Evolutionary conservation across 805 yeast species (phyloP).

Genomic region (Teunomyces atbi): DNA sequence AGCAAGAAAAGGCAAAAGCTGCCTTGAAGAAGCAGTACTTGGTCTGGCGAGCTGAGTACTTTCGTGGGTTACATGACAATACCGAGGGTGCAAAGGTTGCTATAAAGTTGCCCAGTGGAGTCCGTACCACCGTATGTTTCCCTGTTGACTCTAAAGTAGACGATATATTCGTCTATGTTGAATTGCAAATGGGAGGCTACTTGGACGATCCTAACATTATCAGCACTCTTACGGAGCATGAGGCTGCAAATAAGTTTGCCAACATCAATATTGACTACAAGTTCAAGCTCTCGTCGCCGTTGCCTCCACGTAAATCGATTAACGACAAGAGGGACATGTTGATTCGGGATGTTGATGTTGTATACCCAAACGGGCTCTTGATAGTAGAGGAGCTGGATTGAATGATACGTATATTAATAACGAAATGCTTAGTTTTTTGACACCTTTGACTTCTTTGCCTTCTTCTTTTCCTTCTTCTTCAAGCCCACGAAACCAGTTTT

Average conservation of each 20-base stretch:
- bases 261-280: slow-evolving; percentile 24
- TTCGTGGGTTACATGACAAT: slow-evolving; percentile 22
- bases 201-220: slow-evolving; percentile 18
- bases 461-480: slow-evolving; percentile 78
- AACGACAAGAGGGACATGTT: slow-evolving; percentile 38
- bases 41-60: slow-evolving; percentile 24
- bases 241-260: slow-evolving; percentile 21
- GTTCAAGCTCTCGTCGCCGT: slow-evolving; percentile 34
- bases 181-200: slow-evolving; percentile 41
- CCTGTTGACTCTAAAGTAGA: slow-evolving; percentile 28
- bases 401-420: not conserved
- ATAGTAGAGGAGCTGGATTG: slow-evolving; percentile 49
- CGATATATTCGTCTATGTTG: slow-evolving; percentile 36
- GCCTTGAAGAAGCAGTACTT: slow-evolving; percentile 39
- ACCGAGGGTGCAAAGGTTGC: slow-evolving; percentile 56
- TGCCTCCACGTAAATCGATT: slow-evolving; percentile 36
- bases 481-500: slow-evolving; percentile 74
- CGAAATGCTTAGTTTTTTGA: slow-evolving; percentile 15
- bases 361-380: slow-evolving; percentile 49
- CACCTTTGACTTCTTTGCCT: slow-evolving; percentile 53
- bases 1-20: slow-evolving; percentile 24
- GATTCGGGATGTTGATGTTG: slow-evolving; percentile 59
- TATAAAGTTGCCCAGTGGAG: slow-evolving; percentile 63
- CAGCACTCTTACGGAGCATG: slow-evolving; percentile 19
- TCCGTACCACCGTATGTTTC: slow-evolving; percentile 44